Evolutionary conservation across 148 eudicot genomes (phyloP).

Genomic region (Silene latifolia): DNA sequence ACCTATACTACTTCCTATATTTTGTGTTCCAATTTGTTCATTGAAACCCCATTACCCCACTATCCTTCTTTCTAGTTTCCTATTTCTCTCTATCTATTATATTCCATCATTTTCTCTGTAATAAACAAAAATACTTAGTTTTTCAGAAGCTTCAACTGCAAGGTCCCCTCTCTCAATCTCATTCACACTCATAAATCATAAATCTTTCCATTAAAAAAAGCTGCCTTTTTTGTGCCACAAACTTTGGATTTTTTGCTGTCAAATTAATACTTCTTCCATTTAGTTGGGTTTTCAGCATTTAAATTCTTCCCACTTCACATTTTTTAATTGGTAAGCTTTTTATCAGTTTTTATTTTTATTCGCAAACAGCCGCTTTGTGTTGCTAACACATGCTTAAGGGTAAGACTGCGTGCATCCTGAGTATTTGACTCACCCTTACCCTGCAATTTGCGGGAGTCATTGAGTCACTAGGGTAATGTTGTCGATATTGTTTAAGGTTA

Average conservation of each 20-base stretch:
- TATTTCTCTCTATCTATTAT: neutral
- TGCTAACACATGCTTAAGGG: too few species aligned
- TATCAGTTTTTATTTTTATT: neutral
- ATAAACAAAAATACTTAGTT: conserved; percentile 20
- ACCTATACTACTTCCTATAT: neutral
- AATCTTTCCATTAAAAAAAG: neutral
- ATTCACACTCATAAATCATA: neutral
- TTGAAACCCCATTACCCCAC: conserved; percentile 13
- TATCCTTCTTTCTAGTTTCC: neutral
- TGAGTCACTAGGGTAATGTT: too few species aligned
- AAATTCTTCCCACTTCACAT: conserved; percentile 14
- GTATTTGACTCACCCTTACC: too few species aligned
- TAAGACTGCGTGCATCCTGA: too few species aligned
- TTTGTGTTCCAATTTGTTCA: neutral
- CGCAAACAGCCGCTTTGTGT: too few species aligned
- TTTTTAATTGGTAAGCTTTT: conserved; percentile 24
- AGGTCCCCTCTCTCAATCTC: conserved; percentile 23
- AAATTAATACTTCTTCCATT: conserved; percentile 1
- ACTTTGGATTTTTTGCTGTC: conserved; percentile 9
- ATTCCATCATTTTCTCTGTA: conserved; percentile 26
- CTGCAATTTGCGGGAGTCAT: too few species aligned
- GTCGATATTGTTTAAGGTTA: too few species aligned
- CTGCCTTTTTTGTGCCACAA: conserved; percentile 1
- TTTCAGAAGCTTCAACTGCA: conserved; percentile 12
- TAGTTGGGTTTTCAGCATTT: conserved; percentile 15